Conservation (phyloP, 2,329 filamentous ascomycete genomes). For the Sporothrix pallida region DNA sequence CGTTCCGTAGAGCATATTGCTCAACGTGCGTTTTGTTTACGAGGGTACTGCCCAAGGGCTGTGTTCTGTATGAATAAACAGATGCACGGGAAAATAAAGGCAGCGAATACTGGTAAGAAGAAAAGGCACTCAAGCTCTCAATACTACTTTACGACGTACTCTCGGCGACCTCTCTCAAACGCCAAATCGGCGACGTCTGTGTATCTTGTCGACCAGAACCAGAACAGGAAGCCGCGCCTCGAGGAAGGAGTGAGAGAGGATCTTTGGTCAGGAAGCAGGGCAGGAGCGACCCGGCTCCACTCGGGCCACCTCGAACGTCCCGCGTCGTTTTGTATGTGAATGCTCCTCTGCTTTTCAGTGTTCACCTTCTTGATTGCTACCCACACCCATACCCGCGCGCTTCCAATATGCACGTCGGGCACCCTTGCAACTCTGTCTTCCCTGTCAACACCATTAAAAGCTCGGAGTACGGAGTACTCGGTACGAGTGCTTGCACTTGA, state of each 20-base stretch:
- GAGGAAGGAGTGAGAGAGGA: neutral
- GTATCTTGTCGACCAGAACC: no score
- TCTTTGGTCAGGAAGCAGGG: neutral
- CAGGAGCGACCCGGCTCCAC: neutral
- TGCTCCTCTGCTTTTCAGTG: neutral
- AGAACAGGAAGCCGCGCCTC: no score
- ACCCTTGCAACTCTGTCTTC: neutral
- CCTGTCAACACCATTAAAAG: constrained; percentile 6
- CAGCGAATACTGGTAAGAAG: no score
- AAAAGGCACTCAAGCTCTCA: no score
- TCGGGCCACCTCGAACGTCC: neutral
- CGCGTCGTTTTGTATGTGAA: neutral
- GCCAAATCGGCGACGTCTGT: no score
- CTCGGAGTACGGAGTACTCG: neutral
- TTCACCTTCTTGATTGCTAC: constrained; percentile 9
- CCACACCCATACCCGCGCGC: constrained; percentile 20
- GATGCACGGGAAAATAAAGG: no score
- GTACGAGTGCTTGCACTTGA: neutral
- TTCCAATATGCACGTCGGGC: constrained; percentile 16
- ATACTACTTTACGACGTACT: no score
- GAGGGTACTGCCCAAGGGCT: no score
- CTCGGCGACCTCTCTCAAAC: no score
- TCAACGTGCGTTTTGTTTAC: no score
- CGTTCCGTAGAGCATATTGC: neutral
- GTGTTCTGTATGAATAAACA: no score